Evolutionary conservation across 345 rosid genomes (phyloP), one percentile per base, ranked within the genome.

Genomic region (Populus davidiana): DNA sequence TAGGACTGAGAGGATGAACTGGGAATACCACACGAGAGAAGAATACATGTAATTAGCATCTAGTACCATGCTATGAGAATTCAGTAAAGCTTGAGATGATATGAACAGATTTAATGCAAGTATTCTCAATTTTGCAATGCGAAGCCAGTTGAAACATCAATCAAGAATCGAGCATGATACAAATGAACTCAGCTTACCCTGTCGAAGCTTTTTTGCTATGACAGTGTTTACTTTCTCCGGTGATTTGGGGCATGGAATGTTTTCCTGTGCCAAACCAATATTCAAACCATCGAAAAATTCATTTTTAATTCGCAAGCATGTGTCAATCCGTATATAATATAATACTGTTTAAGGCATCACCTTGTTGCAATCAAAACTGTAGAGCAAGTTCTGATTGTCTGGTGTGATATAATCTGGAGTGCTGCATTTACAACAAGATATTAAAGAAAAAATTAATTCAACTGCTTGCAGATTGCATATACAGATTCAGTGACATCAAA

Each of bases 391-490:
- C 80, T 89, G 99, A 86, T 96, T 90, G 73, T 90, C 97, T 12
- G 99, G 97, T 1, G 98, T 94, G 73, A 94, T 90, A 75, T 96
- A 96, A 79, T 94, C 99, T 8, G 99, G 99, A 74, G 99, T 94
- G 82, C 98, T 96, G 92, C 82, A 85, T 79, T 27, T 70, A 77
- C 69, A 50, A 79, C 5, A 1, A 68, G 18, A 66, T 8, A 43
- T 16, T 20, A 56, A 43, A 72, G 50, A 50, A n/a, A 49, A 20
- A 38, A 43, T 13, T 16, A 61, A 35, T 74, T 18, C 63, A 56
- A 17, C 59, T 9, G 31, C 5, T 23, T 36, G 69, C 25, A 33
- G 12, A 56, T 71, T 56, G 20, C 76, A 44, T 11, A 36, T 36
- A 21, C 5, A 6, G 31, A 65, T 44, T 35, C 66, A 79, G 12